Evolutionary conservation across 2,329 filamentous ascomycete species (phyloP).

Genomic region (Didymella glomerata): DNA sequence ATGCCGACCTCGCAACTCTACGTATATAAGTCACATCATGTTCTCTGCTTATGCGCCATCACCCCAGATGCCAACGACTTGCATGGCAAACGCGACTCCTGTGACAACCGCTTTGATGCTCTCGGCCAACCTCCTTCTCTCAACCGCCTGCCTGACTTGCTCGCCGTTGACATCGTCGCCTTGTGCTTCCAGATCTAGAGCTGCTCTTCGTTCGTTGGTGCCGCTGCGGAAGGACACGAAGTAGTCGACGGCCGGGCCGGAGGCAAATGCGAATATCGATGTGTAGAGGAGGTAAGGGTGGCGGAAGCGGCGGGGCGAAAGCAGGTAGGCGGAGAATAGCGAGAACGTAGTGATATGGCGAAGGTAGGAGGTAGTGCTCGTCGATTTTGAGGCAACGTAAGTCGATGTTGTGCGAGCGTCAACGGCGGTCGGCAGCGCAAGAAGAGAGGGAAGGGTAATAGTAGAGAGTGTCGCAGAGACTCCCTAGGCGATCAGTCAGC

Average conservation of each 20-base stretch:
- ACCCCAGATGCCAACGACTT: constrained; percentile 60
- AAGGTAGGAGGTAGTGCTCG: constrained; percentile 64
- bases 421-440: constrained; percentile 79
- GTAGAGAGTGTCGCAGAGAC: constrained; percentile 84
- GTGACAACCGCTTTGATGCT: constrained; percentile 53
- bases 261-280: constrained; percentile 67
- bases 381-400: constrained; percentile 69
- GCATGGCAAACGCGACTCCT: constrained; percentile 57
- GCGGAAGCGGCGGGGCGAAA: constrained; percentile 76
- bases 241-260: constrained; percentile 53
- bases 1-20: background rate
- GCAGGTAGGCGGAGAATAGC: constrained; percentile 77
- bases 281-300: constrained; percentile 95
- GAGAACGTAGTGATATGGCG: constrained; percentile 73
- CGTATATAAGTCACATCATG: background rate
- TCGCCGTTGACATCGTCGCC: constrained; percentile 60
- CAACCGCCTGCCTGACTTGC: constrained; percentile 57
- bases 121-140: constrained; percentile 54
- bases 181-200: constrained; percentile 44
- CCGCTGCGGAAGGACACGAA: constrained; percentile 40
- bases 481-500: constrained; percentile 65
- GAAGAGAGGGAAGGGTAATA: constrained; percentile 80
- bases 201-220: constrained; percentile 34
- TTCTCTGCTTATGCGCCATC: constrained; percentile 48
- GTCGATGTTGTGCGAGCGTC: constrained; percentile 68